These are phyloP conservation scores for Lactarius deliciosus DNA, from an alignment of 768 basidiomycete species.

Conservation along the genomic window DNA sequence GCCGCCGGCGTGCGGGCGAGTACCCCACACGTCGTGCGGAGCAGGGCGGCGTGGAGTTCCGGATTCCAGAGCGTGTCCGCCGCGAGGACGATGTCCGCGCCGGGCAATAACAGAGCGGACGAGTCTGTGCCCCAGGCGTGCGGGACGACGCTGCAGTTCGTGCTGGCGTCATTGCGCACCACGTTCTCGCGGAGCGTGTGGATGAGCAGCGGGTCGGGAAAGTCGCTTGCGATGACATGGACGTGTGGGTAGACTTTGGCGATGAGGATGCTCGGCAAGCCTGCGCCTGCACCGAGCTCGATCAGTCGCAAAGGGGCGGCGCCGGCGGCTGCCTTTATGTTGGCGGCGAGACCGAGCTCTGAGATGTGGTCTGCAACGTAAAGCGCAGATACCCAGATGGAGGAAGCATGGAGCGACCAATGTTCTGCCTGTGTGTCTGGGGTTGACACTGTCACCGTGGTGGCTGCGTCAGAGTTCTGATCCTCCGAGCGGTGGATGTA, in stretches of 20 bases:
- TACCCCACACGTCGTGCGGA: constrained; percentile 50
- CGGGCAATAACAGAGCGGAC: constrained; percentile 30
- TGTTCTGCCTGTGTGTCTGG: constrained; percentile 68
- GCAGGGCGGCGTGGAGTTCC: constrained; percentile 53
- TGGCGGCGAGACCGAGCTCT: constrained; percentile 42
- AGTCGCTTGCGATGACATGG: constrained; percentile 61
- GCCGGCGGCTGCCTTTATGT: not conserved
- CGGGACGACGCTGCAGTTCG: constrained; percentile 52
- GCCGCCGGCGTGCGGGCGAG: constrained; percentile 46
- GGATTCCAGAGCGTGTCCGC: constrained; percentile 82
- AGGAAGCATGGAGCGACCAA: constrained; percentile 76
- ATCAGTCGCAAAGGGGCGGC: constrained; percentile 42
- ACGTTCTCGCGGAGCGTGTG: constrained; percentile 58
- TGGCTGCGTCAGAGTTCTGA: constrained; percentile 4
- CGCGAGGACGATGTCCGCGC: constrained; percentile 58
- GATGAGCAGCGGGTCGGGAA: constrained; percentile 65
- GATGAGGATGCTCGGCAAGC: constrained; percentile 69
- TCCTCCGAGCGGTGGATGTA: constrained; percentile 37
- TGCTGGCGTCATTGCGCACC: constrained; percentile 46
- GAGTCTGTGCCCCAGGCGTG: constrained; percentile 67
- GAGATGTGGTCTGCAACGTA: constrained; percentile 66
- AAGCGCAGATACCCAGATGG: constrained; percentile 69
- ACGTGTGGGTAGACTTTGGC: constrained; percentile 47
- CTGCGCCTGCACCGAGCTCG: constrained; percentile 74
- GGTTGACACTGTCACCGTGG: constrained; percentile 47